Conservation (phyloP, 176 grass and related monocot species). For the Calamus simplicifolius region DNA sequence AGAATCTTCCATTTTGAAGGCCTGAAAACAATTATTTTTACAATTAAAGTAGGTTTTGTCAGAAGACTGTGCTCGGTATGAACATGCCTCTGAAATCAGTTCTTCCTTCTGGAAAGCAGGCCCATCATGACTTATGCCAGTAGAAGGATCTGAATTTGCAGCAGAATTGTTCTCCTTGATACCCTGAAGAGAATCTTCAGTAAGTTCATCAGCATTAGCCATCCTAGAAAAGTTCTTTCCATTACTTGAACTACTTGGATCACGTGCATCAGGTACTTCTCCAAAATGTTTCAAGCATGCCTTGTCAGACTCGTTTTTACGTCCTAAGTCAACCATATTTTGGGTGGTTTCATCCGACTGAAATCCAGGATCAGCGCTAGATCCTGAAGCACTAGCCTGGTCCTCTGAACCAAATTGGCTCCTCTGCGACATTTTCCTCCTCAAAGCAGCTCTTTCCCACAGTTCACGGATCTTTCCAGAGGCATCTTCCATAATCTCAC, state of each 20-base stretch:
- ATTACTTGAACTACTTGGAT: constrained; percentile 7
- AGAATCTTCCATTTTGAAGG: no score
- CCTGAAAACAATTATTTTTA: no score
- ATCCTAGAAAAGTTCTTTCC: constrained; percentile 22
- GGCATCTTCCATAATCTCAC: constrained; percentile 60
- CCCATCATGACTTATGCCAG: constrained; percentile 2
- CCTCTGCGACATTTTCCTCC: constrained; percentile 22
- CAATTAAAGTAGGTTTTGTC: constrained; percentile 2
- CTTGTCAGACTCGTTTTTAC: constrained; percentile 14
- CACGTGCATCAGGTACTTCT: constrained; percentile 1
- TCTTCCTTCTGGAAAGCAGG: constrained; percentile 7
- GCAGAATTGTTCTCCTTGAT: constrained; percentile 2
- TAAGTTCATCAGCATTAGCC: constrained; percentile 12
- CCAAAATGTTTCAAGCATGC: constrained; percentile 6
- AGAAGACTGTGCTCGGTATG: not conserved
- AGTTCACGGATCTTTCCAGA: constrained; percentile 36
- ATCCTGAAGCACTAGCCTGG: constrained; percentile 24
- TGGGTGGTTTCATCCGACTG: not conserved
- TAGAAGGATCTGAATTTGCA: constrained; percentile 24
- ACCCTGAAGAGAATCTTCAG: constrained; percentile 2
- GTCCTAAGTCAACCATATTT: constrained; percentile 5
- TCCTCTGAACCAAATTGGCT: constrained; percentile 8
- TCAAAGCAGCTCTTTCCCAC: constrained; percentile 80
- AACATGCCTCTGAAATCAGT: constrained; percentile 1
- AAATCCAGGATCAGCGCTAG: constrained; percentile 27